These are phyloP conservation scores for Amoebophrya sp. DNA, from an alignment of 169 alveolate species.

Conservation along the genomic window DNA sequence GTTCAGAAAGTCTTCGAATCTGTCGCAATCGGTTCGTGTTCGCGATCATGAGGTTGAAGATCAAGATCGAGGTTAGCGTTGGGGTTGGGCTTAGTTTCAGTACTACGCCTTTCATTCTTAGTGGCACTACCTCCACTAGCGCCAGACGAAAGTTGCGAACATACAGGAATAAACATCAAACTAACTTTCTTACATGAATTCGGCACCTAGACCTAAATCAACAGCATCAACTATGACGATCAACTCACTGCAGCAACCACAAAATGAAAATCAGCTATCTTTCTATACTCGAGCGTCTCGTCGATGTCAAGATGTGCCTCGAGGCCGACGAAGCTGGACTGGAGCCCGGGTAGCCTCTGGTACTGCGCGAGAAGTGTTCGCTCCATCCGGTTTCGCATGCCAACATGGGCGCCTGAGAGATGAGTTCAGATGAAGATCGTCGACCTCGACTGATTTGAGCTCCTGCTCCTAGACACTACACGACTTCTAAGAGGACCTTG, in stretches of 20 bases:
- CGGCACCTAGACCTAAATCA: no score
- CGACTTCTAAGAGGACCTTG: background rate
- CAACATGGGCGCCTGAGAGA: background rate
- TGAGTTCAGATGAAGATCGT: background rate
- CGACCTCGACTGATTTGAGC: background rate
- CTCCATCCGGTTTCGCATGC: background rate
- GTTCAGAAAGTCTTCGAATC: background rate
- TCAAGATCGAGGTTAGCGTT: background rate
- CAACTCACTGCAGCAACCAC: background rate
- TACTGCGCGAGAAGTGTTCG: background rate
- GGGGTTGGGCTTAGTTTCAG: no score
- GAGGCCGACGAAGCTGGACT: background rate
- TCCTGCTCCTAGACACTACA: background rate
- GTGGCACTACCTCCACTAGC: background rate
- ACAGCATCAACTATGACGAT: no score
- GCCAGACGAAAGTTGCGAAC: background rate
- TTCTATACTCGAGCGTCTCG: background rate
- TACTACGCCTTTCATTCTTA: no score
- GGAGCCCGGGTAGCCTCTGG: background rate
- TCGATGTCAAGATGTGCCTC: background rate
- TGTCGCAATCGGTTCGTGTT: background rate
- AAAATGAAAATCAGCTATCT: background rate
- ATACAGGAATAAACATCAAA: background rate
- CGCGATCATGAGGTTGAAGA: background rate
- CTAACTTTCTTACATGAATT: background rate